These are phyloP conservation scores for Penicillium sp. DNA, from an alignment of 2,329 filamentous ascomycete species.

Conservation along the genomic window DNA sequence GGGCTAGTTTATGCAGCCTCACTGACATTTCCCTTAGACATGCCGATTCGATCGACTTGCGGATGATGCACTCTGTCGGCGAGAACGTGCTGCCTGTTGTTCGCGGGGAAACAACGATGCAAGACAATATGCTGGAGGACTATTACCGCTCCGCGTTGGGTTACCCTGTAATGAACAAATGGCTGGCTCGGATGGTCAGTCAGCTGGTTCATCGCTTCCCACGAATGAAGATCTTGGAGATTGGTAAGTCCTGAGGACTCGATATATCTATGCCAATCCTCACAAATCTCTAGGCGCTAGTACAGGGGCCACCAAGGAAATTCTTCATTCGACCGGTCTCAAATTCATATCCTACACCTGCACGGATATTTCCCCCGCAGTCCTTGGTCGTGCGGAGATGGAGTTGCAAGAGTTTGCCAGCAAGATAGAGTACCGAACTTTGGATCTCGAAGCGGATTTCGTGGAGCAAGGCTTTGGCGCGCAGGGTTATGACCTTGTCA, in stretches of 20 bases:
- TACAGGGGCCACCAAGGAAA: slow-evolving; percentile 40
- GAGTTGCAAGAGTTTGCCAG: slow-evolving; percentile 22
- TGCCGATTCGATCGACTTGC: not conserved
- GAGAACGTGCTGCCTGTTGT: not conserved
- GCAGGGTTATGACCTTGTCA: slow-evolving; percentile 35
- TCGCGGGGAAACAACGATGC: not conserved
- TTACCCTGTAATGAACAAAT: slow-evolving; percentile 19
- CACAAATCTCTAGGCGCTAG: no score
- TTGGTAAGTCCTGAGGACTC: no score
- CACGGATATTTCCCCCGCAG: slow-evolving; percentile 47
- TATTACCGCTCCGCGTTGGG: slow-evolving; percentile 32
- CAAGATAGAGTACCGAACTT: slow-evolving; percentile 31
- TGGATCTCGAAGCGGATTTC: slow-evolving; percentile 33
- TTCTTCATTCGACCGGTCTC: slow-evolving; percentile 34
- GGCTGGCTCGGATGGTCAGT: slow-evolving; percentile 27
- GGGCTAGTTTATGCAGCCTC: no score
- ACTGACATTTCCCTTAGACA: no score
- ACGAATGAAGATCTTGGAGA: slow-evolving; percentile 39
- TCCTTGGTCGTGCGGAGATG: slow-evolving; percentile 40
- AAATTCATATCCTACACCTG: slow-evolving; percentile 42
- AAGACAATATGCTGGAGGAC: slow-evolving; percentile 34
- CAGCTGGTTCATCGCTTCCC: slow-evolving; percentile 41
- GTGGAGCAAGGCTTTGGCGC: slow-evolving; percentile 35
- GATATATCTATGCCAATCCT: no score
- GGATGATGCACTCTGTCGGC: not conserved